phyloP scores from a whole-genome alignment of 139 green algal species.

The Chlamydomonas incerta region DNA sequence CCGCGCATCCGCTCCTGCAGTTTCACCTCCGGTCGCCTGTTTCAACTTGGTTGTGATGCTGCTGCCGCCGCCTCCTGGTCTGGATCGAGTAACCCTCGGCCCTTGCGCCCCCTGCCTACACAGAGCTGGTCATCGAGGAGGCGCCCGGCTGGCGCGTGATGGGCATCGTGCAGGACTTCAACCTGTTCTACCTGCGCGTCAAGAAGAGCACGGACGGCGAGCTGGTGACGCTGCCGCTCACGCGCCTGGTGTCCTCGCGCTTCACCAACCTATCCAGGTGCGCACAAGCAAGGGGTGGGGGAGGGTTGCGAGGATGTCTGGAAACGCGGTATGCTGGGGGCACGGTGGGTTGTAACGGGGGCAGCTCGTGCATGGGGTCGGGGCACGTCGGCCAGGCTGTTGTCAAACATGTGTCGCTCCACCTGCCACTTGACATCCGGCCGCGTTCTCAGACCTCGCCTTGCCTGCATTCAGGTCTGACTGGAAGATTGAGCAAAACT shows the following conservation, averaged over 20 bases:
- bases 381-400: too few relatives aligned
- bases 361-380: too few relatives aligned
- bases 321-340: too few relatives aligned
- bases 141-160: slow-evolving; percentile 28
- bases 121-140: slow-evolving; percentile 47
- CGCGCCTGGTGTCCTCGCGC: not conserved
- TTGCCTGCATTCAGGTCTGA: slow-evolving; percentile 22
- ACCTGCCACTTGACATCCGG: too few relatives aligned
- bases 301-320: not conserved
- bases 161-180: slow-evolving; percentile 47
- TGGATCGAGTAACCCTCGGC: too few relatives aligned
- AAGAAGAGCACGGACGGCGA: slow-evolving; percentile 45
- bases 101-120: too few relatives aligned
- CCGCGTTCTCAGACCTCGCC: too few relatives aligned
- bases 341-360: too few relatives aligned
- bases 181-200: slow-evolving; percentile 37
- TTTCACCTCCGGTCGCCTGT: too few relatives aligned
- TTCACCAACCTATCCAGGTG: slow-evolving; percentile 49
- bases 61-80: too few relatives aligned
- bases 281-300: not conserved
- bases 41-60: too few relatives aligned
- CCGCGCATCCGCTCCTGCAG: not conserved
- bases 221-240: slow-evolving; percentile 41
- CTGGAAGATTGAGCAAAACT: slow-evolving; percentile 53
- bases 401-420: too few relatives aligned